These are phyloP conservation scores for Thalassia testudinum DNA, from an alignment of 116 monocot genomes.

Conservation along the genomic window DNA sequence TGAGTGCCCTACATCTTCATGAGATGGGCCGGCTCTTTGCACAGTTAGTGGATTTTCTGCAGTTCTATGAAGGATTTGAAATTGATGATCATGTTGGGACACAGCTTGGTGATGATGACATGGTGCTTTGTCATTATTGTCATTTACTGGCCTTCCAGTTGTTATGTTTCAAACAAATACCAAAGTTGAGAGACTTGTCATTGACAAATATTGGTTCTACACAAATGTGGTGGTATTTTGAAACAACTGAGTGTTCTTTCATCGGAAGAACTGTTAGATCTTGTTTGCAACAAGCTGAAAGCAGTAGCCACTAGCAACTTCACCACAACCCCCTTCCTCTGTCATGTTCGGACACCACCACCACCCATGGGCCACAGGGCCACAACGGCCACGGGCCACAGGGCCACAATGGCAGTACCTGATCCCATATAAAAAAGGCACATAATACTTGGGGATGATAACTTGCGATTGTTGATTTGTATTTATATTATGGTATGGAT, in stretches of 20 bases:
- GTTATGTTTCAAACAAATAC: conserved; percentile 80
- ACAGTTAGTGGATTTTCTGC: conserved; percentile 88
- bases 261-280: conserved; percentile 61
- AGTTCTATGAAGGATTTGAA: conserved; percentile 98
- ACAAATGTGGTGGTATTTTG: conserved; percentile 76
- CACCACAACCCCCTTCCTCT: too few species aligned
- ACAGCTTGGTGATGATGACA: conserved; percentile 87
- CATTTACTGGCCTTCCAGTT: conserved; percentile 93
- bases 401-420: too few species aligned
- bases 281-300: conserved; percentile 87
- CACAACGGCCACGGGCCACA: too few species aligned
- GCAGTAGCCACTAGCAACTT: too few species aligned
- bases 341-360: too few species aligned
- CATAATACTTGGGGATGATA: too few species aligned
- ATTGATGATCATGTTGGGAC: conserved; percentile 93
- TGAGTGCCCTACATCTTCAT: conserved; percentile 80
- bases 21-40: conserved; percentile 91
- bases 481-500: too few species aligned
- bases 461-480: too few species aligned
- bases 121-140: conserved; percentile 79
- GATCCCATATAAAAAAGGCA: too few species aligned
- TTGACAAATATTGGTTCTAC: conserved; percentile 75
- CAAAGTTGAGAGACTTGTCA: conserved; percentile 81
- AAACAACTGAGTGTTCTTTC: conserved; percentile 70
- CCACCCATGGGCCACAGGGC: too few species aligned